Percentiles rank a stretch among this genome's conserved stretches.
Conservation (phyloP, 352 stramenopile species). For the Globisporangium mamillatum region DNA sequence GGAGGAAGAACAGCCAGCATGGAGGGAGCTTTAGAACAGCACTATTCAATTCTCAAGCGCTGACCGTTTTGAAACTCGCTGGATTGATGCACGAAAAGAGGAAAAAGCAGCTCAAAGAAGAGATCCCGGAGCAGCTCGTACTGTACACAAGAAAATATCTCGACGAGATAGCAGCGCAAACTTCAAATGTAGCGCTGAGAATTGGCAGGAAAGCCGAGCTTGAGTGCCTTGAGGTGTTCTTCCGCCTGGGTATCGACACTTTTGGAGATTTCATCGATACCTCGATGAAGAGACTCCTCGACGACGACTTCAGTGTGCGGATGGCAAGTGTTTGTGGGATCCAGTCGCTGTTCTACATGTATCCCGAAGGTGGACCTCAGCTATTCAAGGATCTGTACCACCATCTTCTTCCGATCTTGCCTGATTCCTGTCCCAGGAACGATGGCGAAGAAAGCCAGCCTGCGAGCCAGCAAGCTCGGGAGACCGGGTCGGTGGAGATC, state of each 20-base stretch:
- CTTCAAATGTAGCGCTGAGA: conserved; percentile 23
- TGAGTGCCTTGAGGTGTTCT: conserved; percentile 63
- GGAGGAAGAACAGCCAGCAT: conserved; percentile 19
- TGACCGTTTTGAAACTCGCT: conserved; percentile 42
- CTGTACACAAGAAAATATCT: conserved; percentile 42
- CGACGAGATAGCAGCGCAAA: conserved; percentile 15
- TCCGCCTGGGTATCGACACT: conserved; percentile 47
- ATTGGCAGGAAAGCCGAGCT: conserved; percentile 36
- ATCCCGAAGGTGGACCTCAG: conserved; percentile 55
- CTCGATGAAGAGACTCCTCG: conserved; percentile 41
- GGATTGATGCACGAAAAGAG: conserved; percentile 52
- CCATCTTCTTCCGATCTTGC: conserved; percentile 32
- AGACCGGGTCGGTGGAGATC: conserved; percentile 26
- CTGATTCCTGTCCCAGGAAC: background rate
- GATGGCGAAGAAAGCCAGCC: conserved; percentile 1
- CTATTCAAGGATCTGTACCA: conserved; percentile 57
- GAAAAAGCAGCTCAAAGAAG: conserved; percentile 52
- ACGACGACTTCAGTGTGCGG: conserved; percentile 59
- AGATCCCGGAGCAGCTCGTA: conserved; percentile 41
- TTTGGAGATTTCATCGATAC: conserved; percentile 58
- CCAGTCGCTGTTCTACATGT: conserved; percentile 81
- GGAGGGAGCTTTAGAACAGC: conserved; percentile 26
- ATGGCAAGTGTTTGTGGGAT: conserved; percentile 39
- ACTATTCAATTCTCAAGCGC: conserved; percentile 54
- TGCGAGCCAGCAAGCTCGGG: background rate